Evolutionary conservation across 2,329 filamentous ascomycete species (phyloP), one percentile per base, ranked within the genome.

Genomic region (Basipetospora sp.): DNA sequence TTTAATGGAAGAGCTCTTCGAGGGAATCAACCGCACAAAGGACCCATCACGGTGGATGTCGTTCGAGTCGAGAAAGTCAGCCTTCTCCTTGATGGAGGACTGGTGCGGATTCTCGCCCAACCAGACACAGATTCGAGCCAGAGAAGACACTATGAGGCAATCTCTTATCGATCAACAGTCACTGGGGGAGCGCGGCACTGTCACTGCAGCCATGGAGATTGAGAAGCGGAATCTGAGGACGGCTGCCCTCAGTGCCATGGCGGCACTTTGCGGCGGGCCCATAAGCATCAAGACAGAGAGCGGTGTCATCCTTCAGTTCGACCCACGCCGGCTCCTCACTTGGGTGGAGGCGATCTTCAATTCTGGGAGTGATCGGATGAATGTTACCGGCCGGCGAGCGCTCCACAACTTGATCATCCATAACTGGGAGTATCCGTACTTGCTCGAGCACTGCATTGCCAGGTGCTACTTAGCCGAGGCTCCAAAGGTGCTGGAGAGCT

Each of bases 91-190:
- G 34, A 96, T 98, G 87, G 90, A 98, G 57, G 88, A 96, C 46
- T 98, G 92, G 92, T 98, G 90, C 53, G 90, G 90, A 3, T 94
- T 92, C 54, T 94, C 87, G 6, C 85, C 87, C 0, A 94, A 94
- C 45, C 85, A 92, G 53, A 67, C 63, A 11, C 82, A 92, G 45
- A 82, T 94, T 29, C 74, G 78, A 4, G 77, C 79, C 41, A 71
- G 85, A 43, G 87, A 94, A 56, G 81, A 93, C 43, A 80, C 74
- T 26, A 92, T 94, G 79, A 72, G 84, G 31, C 81, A 87, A 47
- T 84, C 82, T 3, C 69, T 90, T 46, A 77, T 93, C 26, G 77
- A 88, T 37, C 80, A 85, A 39, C 83, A 90, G 40, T 74, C 80
- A 15, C 58, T 78, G 14, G 76, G 77, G 10, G 85, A 87, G 51